Conservation (phyloP, 1,139 yeast genomes). For the Hemisphaericaspora subhashii region DNA sequence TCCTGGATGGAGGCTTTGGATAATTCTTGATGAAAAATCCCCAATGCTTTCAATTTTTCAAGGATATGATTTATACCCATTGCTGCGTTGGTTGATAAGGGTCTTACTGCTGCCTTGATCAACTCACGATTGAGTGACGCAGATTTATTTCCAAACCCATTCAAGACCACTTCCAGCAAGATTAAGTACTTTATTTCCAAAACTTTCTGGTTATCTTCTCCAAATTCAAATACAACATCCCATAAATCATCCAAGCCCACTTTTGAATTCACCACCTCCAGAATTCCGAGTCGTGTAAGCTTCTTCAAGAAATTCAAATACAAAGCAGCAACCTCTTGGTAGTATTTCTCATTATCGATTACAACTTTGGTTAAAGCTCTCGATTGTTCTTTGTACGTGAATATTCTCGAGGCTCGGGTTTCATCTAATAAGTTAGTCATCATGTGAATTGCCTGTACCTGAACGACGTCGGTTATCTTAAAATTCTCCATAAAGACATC, state of each 20-base stretch:
- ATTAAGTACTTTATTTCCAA: constrained; percentile 10
- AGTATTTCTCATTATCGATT: constrained; percentile 37
- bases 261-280: background rate
- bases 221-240: constrained; percentile 3
- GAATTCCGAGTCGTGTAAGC: constrained; percentile 18
- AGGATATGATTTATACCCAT: constrained; percentile 10
- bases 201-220: constrained; percentile 1
- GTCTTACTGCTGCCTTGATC: constrained; percentile 2
- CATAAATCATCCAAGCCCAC: background rate
- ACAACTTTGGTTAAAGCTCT: constrained; percentile 28
- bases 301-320: constrained; percentile 34
- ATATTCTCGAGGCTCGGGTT: constrained; percentile 16
- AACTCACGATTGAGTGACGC: background rate
- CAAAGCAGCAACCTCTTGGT: constrained; percentile 31
- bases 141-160: background rate
- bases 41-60: constrained; percentile 33
- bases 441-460: constrained; percentile 40
- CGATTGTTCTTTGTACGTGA: constrained; percentile 15
- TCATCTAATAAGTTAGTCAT: constrained; percentile 30
- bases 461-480: constrained; percentile 36
- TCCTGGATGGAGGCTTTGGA: background rate
- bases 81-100: background rate
- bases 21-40: constrained; percentile 20
- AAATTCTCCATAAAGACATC: constrained; percentile 20
- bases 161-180: constrained; percentile 4